phyloP scores from a whole-genome alignment of 1,284 basidiomycete genomes.

The Irpex lacteus region DNA sequence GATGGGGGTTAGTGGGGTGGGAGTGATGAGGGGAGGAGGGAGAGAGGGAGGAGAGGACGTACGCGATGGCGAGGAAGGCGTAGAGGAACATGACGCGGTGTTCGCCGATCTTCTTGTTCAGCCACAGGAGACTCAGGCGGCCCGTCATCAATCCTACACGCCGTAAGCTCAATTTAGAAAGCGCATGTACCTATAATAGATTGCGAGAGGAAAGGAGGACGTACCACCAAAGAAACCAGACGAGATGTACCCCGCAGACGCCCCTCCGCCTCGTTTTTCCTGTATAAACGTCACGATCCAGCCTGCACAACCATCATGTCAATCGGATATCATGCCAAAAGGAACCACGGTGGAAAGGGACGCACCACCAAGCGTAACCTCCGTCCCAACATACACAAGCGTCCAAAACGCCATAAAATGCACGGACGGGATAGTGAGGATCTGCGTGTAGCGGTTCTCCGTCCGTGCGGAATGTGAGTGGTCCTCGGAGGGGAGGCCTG shows the following conservation, averaged over 20 bases:
- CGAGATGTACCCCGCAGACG: constrained; percentile 34
- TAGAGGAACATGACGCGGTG: constrained; percentile 52
- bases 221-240: constrained; percentile 35
- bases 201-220: constrained; percentile 9
- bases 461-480: constrained; percentile 27
- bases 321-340: too few relatives aligned
- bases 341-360: too few relatives aligned
- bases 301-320: constrained; percentile 32
- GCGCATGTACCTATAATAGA: too few relatives aligned
- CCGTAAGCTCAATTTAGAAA: too few relatives aligned
- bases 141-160: constrained; percentile 56
- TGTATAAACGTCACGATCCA: constrained; percentile 63
- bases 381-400: constrained; percentile 66
- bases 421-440: constrained; percentile 49
- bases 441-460: constrained; percentile 51
- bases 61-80: constrained; percentile 49
- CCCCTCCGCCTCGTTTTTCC: constrained; percentile 29
- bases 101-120: constrained; percentile 60
- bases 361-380: constrained; percentile 62
- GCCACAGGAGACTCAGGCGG: constrained; percentile 52
- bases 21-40: not conserved
- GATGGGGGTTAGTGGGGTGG: constrained; percentile 8
- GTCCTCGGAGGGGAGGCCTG: constrained; percentile 37
- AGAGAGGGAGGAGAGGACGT: constrained; percentile 19
- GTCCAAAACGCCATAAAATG: constrained; percentile 61